Percentiles rank a stretch among this genome's conserved stretches.
Evolutionary conservation across 2,329 filamentous ascomycete genomes (phyloP).

Genomic region (Xylaria sp.): DNA sequence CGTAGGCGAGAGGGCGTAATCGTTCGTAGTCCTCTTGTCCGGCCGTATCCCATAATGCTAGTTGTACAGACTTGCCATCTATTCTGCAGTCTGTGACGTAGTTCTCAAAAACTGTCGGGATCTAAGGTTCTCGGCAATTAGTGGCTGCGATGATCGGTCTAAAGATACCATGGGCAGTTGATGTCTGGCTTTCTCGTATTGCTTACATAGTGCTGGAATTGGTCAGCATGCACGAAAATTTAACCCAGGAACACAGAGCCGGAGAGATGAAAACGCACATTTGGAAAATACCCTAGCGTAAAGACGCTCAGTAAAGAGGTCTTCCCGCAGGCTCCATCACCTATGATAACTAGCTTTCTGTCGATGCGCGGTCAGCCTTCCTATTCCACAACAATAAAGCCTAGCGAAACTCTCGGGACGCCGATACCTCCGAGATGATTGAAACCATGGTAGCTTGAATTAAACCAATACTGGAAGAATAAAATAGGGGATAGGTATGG

Average conservation of each 20-base stretch:
- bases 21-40: slow-evolving; percentile 99
- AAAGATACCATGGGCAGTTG: neutral
- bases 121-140: slow-evolving; percentile 54
- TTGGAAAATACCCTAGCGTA: slow-evolving; percentile 96
- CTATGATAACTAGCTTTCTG: slow-evolving; percentile 46
- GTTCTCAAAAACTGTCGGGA: slow-evolving; percentile 98
- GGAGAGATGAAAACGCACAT: slow-evolving; percentile 64
- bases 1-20: slow-evolving; percentile 91
- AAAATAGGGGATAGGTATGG: neutral
- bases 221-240: slow-evolving; percentile 39
- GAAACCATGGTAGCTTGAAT: neutral
- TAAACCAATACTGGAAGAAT: neutral
- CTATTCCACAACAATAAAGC: neutral
- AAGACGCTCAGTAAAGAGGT: slow-evolving; percentile 97
- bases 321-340: slow-evolving; percentile 88
- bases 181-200: slow-evolving; percentile 5
- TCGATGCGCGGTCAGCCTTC: slow-evolving; percentile 28
- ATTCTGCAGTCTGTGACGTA: slow-evolving; percentile 99
- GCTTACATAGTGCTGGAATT: slow-evolving; percentile 62
- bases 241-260: slow-evolving; percentile 6
- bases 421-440: slow-evolving; percentile 7
- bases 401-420: slow-evolving; percentile 1
- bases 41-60: slow-evolving; percentile 99
- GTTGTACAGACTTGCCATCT: slow-evolving; percentile 97
- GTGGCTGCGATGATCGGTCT: neutral